phyloP scores from a whole-genome alignment of 192 early-diverging fungal genomes.

The Mortierella claussenii region DNA sequence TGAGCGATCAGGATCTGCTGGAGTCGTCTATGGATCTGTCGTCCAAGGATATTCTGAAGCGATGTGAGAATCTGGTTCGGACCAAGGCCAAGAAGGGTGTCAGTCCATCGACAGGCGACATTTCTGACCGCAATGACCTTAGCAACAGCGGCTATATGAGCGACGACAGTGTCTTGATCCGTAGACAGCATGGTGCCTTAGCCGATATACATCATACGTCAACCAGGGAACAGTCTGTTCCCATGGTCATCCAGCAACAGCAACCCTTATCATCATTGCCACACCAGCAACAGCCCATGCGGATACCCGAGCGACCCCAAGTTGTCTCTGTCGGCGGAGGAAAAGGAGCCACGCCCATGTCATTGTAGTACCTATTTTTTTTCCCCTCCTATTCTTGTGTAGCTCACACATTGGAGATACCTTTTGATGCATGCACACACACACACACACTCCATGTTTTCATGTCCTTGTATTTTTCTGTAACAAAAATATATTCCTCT shows the following conservation, averaged over 20 bases:
- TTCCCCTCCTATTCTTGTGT: not conserved
- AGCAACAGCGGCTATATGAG: no score
- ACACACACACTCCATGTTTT: not conserved
- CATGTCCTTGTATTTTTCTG: not conserved
- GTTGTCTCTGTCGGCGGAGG: conserved; percentile 36
- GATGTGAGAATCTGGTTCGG: conserved; percentile 62
- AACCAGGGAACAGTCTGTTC: conserved; percentile 36
- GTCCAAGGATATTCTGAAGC: conserved; percentile 63
- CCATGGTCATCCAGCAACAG: conserved; percentile 29
- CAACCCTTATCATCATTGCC: not conserved
- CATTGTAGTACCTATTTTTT: conserved; percentile 12
- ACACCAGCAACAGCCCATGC: conserved; percentile 4
- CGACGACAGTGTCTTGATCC: not conserved
- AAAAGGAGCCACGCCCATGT: conserved; percentile 31
- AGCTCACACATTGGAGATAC: not conserved
- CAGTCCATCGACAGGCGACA: no score
- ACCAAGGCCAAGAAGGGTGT: conserved; percentile 54
- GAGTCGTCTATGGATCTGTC: conserved; percentile 60
- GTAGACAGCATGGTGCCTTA: not conserved
- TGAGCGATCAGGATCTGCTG: conserved; percentile 58
- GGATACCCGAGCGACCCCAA: conserved; percentile 34
- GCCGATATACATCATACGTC: no score
- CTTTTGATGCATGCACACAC: not conserved
- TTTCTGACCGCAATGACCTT: no score
- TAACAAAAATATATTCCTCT: not conserved